Base-by-base conservation (phyloP, 495 filamentous ascomycete species). In the Pyronema domesticum region DNA sequence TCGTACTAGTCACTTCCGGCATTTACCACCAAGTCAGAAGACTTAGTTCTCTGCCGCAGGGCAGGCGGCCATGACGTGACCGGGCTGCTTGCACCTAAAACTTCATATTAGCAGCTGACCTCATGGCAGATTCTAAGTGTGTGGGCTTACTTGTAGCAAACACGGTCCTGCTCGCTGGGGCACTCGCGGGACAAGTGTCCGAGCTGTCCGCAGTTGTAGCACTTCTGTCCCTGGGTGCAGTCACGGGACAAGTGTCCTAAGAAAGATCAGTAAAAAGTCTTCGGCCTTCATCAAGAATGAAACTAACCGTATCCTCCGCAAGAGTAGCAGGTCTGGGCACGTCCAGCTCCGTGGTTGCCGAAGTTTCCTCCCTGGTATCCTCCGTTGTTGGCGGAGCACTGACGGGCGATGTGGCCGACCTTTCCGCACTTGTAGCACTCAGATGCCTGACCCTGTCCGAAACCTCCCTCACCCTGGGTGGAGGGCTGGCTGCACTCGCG, bases 361-460 rank as follows among this genome's bases (percentile, higher is more conserved):
- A 63, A 61, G 42, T 65, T 62, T 46, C 60, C 60, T 43, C 69
- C 70, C 47, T 69, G 68, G 46, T 68, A 18, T 13, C 54, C 39
- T 13, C 40, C 70, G 44, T 72, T 76, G 57, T 77, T 73, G 70
- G 89, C 78, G 61, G 80, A 71, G 80, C 91, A 96, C 77, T 91
- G 94, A 56, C 93, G 86, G 46, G 91, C 91, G 68, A 96, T 96
- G 76, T 96, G 91, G 54, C 91, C 93, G 55, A 89, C 76, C 74
- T 94, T 85, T 49, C 87, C 89, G 73, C 93, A 98, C 80, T 96
- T 96, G 82, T 98, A 98, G 81, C 91, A 98, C 69, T 96, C 82
- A 63, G 83, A 79, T 46, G 77, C 76, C 56, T 71, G 67, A 57
- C 68, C 65, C 11, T 58, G 60, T 37, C 61, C 69, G 66, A 57